phyloP scores from a whole-genome alignment of 495 filamentous ascomycete species.

The Letharia columbiana region DNA sequence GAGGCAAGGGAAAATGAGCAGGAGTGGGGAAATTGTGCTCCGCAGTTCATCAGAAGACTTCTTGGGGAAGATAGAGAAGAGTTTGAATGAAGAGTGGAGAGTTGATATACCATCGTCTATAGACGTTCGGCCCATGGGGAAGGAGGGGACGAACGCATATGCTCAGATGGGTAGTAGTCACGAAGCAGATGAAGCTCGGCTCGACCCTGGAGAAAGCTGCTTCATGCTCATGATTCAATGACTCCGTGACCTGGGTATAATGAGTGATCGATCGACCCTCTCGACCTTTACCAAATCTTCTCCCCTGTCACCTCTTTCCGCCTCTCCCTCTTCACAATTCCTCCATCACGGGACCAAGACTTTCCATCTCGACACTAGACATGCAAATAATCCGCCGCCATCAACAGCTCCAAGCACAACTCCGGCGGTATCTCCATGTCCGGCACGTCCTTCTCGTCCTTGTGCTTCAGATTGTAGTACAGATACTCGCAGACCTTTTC shows the following conservation, averaged over 20 bases:
- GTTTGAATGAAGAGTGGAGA: conserved; percentile 15
- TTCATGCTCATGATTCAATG: not conserved
- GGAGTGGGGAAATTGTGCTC: conserved; percentile 26
- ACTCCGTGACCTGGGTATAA: not conserved
- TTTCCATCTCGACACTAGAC: conserved; percentile 21
- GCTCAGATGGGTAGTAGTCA: conserved; percentile 39
- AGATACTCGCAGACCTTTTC: conserved; percentile 91
- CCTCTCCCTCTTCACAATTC: not conserved
- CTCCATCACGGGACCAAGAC: not conserved
- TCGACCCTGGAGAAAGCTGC: not conserved
- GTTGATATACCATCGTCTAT: conserved; percentile 66
- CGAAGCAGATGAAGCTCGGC: not conserved
- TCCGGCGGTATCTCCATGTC: conserved; percentile 84
- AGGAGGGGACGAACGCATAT: conserved; percentile 55
- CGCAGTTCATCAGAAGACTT: conserved; percentile 24
- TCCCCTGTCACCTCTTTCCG: not conserved
- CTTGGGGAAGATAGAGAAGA: conserved; percentile 9
- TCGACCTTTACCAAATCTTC: not conserved
- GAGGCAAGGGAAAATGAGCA: conserved; percentile 33
- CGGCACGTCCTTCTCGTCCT: conserved; percentile 63
- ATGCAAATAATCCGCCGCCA: conserved; percentile 71
- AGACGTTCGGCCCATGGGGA: conserved; percentile 60
- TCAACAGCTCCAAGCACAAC: conserved; percentile 69
- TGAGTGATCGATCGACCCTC: not conserved
- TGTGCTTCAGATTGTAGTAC: conserved; percentile 78